A percentile compares a stretch with the other conserved stretches of the same genome.
Conservation (phyloP, 2,329 filamentous ascomycete genomes). For the Fusarium sp. region DNA sequence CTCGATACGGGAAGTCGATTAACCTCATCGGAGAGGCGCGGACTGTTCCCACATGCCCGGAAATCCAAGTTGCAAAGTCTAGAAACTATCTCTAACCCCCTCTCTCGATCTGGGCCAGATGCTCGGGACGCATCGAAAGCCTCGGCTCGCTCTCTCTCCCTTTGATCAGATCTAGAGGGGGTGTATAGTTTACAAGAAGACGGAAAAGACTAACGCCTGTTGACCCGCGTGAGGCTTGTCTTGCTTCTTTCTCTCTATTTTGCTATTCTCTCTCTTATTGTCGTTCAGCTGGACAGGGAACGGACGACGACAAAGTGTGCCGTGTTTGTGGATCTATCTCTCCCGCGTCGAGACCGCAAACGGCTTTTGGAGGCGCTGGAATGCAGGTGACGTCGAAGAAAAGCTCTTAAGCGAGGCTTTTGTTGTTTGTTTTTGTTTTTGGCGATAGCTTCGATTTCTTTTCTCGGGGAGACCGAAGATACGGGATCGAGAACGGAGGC, state of each 20-base stretch:
- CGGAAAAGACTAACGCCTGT: neutral
- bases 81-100: neutral
- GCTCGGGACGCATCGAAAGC: neutral
- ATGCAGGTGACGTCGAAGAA: conserved; percentile 21
- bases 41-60: neutral
- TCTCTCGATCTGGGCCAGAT: neutral
- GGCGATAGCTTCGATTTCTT: conserved; percentile 2
- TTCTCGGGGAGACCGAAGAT: conserved; percentile 27
- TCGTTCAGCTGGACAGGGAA: neutral
- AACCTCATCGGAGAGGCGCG: neutral
- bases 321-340: neutral
- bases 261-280: neutral
- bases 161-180: neutral
- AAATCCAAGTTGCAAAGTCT: neutral
- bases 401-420: neutral
- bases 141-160: neutral
- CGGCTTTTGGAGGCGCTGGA: conserved; percentile 24
- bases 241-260: neutral
- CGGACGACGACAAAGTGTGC: neutral
- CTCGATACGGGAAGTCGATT: neutral
- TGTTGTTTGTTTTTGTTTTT: neutral
- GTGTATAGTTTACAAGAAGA: neutral
- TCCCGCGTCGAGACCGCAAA: conserved; percentile 6
- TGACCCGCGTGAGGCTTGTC: neutral
- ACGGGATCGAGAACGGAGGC: conserved; percentile 13